Evolutionary conservation across 305 asterid genomes (phyloP).

Genomic region (Coffea humblotiana): DNA sequence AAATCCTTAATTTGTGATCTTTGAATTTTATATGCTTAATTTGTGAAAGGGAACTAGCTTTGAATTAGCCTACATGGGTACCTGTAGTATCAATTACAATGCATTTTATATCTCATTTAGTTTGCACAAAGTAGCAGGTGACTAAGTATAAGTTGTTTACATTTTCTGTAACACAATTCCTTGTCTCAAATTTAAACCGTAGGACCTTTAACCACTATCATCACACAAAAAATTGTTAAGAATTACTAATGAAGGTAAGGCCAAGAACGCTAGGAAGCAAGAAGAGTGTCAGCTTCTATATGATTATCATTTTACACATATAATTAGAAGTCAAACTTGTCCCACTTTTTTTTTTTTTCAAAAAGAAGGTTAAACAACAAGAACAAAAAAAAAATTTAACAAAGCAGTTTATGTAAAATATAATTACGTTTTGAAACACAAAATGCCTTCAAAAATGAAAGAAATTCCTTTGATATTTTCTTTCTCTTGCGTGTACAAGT

Average conservation of each 20-base stretch:
- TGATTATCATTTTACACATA: conserved; percentile 8
- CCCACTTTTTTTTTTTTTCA: not conserved
- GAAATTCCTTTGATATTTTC: not conserved
- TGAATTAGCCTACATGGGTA: not conserved
- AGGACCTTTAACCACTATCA: not conserved
- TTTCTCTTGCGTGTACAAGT: not conserved
- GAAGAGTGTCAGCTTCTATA: conserved; percentile 17
- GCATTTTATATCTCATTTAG: not conserved
- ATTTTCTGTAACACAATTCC: not conserved
- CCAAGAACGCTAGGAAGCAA: conserved; percentile 10
- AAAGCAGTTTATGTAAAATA: not conserved
- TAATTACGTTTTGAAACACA: not conserved
- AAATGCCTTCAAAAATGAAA: not conserved
- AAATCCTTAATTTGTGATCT: not conserved
- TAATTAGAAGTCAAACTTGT: not conserved
- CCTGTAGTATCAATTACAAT: not conserved
- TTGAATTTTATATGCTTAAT: not conserved
- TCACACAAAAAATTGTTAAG: not conserved
- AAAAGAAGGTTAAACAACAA: not conserved
- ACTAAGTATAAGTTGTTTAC: not conserved
- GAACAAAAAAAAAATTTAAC: not conserved
- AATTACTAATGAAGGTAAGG: conserved; percentile 11
- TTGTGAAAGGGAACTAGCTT: not conserved
- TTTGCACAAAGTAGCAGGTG: conserved; percentile 4
- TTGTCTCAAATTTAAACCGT: not conserved